Percentiles rank a stretch among this genome's conserved stretches.
Conservation (phyloP, 2,329 filamentous ascomycete genomes). For the Sphaerulina populicola region DNA sequence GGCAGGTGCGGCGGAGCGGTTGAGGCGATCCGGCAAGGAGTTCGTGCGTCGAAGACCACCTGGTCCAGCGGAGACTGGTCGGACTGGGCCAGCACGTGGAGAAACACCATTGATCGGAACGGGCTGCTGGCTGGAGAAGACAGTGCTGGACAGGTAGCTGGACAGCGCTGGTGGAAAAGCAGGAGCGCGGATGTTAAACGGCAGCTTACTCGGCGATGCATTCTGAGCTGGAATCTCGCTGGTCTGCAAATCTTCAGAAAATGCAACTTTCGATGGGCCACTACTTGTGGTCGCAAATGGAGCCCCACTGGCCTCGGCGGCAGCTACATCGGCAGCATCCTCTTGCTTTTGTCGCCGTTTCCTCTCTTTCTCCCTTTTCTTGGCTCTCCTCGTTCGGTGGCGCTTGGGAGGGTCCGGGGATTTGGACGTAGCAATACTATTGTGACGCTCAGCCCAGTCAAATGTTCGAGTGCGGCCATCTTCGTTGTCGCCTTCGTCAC, state of each 20-base stretch:
- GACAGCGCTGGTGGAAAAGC: conserved; percentile 51
- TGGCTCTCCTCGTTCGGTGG: conserved; percentile 39
- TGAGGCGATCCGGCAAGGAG: conserved; percentile 63
- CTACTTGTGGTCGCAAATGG: not conserved
- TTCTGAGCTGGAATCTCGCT: conserved; percentile 10
- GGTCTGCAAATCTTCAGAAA: conserved; percentile 32
- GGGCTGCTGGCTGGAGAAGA: conserved; percentile 49
- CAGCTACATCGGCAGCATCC: conserved; percentile 23
- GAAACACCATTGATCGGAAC: conserved; percentile 19
- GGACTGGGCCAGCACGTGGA: conserved; percentile 13
- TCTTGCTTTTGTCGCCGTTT: conserved; percentile 39
- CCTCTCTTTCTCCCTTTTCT: conserved; percentile 39
- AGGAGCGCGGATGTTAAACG: conserved; percentile 39
- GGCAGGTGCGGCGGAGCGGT: conserved; percentile 28
- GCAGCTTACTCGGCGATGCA: conserved; percentile 16
- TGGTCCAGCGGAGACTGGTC: conserved; percentile 23
- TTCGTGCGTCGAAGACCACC: conserved; percentile 59
- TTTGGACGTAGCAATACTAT: conserved; percentile 17
- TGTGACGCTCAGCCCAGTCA: conserved; percentile 25
- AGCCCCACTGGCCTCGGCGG: conserved; percentile 10
- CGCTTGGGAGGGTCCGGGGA: conserved; percentile 32
- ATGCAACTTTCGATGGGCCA: conserved; percentile 31
- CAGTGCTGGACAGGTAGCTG: conserved; percentile 61
- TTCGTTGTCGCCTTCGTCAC: conserved; percentile 49
- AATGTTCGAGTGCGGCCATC: conserved; percentile 20